phyloP scores from a whole-genome alignment of 208 protist species.

The Tritrichomonas musculus region DNA sequence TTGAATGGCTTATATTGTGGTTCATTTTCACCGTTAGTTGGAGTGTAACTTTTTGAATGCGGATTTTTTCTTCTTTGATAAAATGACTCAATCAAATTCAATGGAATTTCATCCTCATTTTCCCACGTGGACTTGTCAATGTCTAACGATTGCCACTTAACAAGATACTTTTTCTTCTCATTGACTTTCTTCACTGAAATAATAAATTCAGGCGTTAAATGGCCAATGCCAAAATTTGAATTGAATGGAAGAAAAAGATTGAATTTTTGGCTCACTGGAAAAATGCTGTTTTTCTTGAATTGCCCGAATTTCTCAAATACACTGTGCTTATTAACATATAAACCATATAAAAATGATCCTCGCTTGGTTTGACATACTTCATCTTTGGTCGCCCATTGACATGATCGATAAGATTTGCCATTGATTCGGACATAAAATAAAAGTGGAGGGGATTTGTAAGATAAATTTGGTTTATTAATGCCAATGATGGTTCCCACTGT shows the following conservation, averaged over 20 bases:
- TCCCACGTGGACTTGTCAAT: conserved; percentile 62
- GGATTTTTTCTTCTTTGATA: too few species aligned
- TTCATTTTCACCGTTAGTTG: background rate
- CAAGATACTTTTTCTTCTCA: conserved; percentile 46
- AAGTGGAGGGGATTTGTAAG: background rate
- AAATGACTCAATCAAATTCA: background rate
- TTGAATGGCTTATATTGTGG: background rate
- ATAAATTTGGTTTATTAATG: background rate
- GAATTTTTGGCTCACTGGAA: background rate
- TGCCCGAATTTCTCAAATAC: background rate
- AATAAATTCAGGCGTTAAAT: background rate
- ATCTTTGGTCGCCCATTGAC: background rate
- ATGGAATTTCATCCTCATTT: too few species aligned
- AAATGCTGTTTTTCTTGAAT: background rate
- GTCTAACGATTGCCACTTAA: conserved; percentile 55
- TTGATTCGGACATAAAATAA: background rate
- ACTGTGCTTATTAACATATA: background rate
- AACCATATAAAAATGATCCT: background rate
- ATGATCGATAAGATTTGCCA: background rate
- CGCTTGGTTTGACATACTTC: background rate
- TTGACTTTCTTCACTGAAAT: background rate
- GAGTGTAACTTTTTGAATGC: background rate
- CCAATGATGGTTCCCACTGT: background rate
- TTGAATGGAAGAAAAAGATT: background rate
- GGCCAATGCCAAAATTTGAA: background rate